A percentile compares a stretch with the other conserved stretches of the same genome.
Evolutionary conservation across 2,329 filamentous ascomycete genomes (phyloP).

Genomic region (Ampelomyces quisqualis): DNA sequence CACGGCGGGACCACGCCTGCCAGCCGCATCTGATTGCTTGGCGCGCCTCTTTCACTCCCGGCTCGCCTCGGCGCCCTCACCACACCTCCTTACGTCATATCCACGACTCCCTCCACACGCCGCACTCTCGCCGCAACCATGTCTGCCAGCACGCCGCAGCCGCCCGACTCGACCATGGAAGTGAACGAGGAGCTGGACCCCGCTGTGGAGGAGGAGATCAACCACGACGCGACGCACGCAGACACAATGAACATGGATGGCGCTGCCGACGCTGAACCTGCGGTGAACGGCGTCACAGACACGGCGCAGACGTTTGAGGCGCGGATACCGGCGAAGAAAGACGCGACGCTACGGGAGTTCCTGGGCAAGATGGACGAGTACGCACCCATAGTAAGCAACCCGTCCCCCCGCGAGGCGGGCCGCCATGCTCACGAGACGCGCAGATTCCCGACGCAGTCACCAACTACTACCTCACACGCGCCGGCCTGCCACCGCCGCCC

Average conservation of each 20-base stretch:
- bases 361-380: slow-evolving; percentile 97
- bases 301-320: slow-evolving; percentile 57
- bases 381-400: slow-evolving; percentile 78
- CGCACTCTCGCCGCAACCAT: slow-evolving; percentile 23
- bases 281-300: slow-evolving; percentile 43
- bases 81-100: slow-evolving; percentile 9
- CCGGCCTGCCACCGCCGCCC: slow-evolving; percentile 88
- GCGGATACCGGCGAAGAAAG: slow-evolving; percentile 78
- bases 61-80: slow-evolving; percentile 3
- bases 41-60: slow-evolving; percentile 6
- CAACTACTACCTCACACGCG: slow-evolving; percentile 95
- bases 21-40: slow-evolving; percentile 6
- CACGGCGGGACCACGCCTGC: slow-evolving; percentile 2
- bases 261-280: slow-evolving; percentile 39
- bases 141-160: slow-evolving; percentile 35
- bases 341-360: slow-evolving; percentile 89
- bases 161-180: slow-evolving; percentile 32
- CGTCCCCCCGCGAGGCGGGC: not conserved
- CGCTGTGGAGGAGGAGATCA: slow-evolving; percentile 47
- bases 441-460: slow-evolving; percentile 97
- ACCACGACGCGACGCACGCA: slow-evolving; percentile 36
- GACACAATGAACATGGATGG: slow-evolving; percentile 47
- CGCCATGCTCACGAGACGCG: slow-evolving; percentile 14
- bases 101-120: slow-evolving; percentile 2
- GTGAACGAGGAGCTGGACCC: slow-evolving; percentile 45